Conservation (phyloP, 345 rosid species). For the Euphorbia lathyris region DNA sequence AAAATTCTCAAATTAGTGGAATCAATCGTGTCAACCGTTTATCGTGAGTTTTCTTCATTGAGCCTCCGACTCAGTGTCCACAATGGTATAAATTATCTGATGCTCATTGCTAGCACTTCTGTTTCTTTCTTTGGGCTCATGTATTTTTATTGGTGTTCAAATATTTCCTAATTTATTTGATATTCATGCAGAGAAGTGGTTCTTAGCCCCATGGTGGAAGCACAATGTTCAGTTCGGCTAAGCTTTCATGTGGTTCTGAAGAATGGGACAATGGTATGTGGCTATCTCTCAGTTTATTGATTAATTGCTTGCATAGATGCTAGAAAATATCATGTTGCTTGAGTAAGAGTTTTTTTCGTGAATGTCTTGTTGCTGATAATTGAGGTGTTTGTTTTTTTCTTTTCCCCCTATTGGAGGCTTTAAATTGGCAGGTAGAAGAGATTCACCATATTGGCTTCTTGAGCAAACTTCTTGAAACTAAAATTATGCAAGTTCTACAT, state of each 20-base stretch:
- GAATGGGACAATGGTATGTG: slow-evolving; percentile 71
- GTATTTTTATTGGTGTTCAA: neutral
- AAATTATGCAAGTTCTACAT: slow-evolving; percentile 78
- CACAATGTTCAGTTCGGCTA: slow-evolving; percentile 82
- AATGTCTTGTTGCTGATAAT: slow-evolving; percentile 5
- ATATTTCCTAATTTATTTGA: slow-evolving; percentile 23
- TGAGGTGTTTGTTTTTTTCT: slow-evolving; percentile 12
- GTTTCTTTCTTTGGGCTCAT: neutral
- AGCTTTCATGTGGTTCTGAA: slow-evolving; percentile 86
- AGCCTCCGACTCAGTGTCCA: too few relatives aligned
- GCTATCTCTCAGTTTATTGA: slow-evolving; percentile 14
- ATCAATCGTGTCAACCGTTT: too few relatives aligned
- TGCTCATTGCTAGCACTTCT: neutral
- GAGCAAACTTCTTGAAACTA: slow-evolving; percentile 82
- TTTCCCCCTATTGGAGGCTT: slow-evolving; percentile 5
- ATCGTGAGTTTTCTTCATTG: too few relatives aligned
- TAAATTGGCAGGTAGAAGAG: slow-evolving; percentile 65
- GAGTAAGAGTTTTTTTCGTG: neutral
- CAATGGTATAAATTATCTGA: neutral
- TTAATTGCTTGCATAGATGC: too few relatives aligned
- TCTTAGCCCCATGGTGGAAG: slow-evolving; percentile 87
- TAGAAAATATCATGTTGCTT: neutral
- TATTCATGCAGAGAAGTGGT: slow-evolving; percentile 67
- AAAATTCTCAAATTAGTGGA: too few relatives aligned
- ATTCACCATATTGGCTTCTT: slow-evolving; percentile 64